Conservation (phyloP, 1,284 basidiomycete species). For the Leccinum angustisporum region DNA sequence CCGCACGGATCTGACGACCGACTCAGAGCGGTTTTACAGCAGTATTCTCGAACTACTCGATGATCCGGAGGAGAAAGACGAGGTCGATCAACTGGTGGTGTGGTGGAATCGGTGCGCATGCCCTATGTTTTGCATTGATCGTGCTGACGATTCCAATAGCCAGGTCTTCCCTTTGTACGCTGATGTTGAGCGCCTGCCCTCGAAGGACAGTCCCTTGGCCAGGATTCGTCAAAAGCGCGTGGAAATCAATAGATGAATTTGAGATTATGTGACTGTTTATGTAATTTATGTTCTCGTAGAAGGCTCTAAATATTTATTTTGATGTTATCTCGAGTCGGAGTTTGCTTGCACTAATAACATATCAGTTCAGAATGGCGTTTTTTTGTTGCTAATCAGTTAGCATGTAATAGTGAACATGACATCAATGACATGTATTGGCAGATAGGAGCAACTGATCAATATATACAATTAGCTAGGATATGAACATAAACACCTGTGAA, state of each 20-base stretch:
- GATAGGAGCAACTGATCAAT: not conserved
- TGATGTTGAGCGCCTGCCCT: not conserved
- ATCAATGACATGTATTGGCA: not conserved
- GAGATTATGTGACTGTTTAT: not conserved
- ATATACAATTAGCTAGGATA: not conserved
- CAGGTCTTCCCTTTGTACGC: not conserved
- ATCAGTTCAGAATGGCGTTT: not conserved
- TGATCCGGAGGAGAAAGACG: not conserved
- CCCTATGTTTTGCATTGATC: too few species aligned
- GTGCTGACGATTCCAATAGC: not conserved
- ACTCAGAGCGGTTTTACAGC: conserved; percentile 3
- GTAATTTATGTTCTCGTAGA: not conserved
- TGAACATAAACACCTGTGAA: not conserved
- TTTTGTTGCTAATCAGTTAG: not conserved
- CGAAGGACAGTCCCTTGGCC: not conserved
- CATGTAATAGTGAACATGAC: not conserved
- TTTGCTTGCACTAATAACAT: too few species aligned
- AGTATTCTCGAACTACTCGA: not conserved
- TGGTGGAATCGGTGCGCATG: conserved; percentile 7
- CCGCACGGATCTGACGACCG: not conserved
- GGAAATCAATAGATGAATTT: not conserved
- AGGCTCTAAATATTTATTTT: too few species aligned
- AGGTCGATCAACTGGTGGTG: not conserved
- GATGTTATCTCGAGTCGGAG: too few species aligned
- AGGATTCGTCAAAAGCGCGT: not conserved